Percentiles rank a stretch among this genome's conserved stretches.
phyloP scores from a whole-genome alignment of 495 filamentous ascomycete species.

The Usnea hakonensis region DNA sequence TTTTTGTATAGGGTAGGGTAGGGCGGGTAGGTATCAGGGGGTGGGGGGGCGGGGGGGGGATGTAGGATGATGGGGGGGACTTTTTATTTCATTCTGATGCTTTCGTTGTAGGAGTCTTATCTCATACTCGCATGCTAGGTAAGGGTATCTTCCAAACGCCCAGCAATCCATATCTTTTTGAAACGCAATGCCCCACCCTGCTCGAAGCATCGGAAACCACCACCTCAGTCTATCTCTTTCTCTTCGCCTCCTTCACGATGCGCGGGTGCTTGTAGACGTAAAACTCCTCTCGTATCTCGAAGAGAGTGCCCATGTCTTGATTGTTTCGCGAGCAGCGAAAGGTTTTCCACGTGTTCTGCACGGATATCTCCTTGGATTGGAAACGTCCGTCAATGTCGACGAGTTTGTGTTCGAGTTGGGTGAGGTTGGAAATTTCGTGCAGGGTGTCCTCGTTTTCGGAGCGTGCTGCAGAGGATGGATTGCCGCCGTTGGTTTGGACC shows the following conservation, averaged over 20 bases:
- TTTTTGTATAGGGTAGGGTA: neutral
- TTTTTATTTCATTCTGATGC: neutral
- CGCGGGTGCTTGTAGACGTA: slow-evolving; percentile 19
- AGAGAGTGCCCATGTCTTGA: slow-evolving; percentile 50
- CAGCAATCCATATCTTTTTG: neutral
- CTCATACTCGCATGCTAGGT: neutral
- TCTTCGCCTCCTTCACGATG: slow-evolving; percentile 13
- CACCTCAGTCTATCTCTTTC: slow-evolving; percentile 2
- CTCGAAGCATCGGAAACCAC: neutral
- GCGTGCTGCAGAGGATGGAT: neutral
- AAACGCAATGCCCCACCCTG: neutral
- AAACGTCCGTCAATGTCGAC: slow-evolving; percentile 39
- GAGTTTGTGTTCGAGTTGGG: slow-evolving; percentile 32
- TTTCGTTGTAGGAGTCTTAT: neutral
- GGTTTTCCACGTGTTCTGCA: slow-evolving; percentile 45
- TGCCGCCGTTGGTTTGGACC: neutral
- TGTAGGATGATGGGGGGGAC: neutral
- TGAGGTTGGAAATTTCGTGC: slow-evolving; percentile 24
- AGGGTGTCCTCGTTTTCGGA: slow-evolving; percentile 27
- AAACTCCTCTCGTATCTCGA: slow-evolving; percentile 41
- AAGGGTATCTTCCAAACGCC: neutral
- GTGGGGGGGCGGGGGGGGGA: neutral
- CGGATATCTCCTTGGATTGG: slow-evolving; percentile 17
- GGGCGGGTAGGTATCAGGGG: neutral
- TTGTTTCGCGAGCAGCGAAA: slow-evolving; percentile 44